Evolutionary conservation across 208 protist genomes (phyloP).

Genomic region (Trypanosoma scelopori): DNA sequence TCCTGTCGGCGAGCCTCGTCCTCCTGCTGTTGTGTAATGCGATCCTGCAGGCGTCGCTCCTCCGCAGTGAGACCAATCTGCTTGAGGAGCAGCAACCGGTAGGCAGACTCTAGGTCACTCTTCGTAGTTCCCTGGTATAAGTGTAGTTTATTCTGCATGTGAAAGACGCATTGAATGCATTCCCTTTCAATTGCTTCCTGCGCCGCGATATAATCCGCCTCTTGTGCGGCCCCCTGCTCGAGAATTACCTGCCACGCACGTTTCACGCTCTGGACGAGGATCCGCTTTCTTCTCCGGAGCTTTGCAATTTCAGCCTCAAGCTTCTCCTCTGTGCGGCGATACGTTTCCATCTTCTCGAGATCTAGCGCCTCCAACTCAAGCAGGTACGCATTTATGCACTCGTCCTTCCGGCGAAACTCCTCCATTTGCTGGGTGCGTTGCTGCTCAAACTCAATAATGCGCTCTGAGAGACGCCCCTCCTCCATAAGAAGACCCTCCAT

Average conservation of each 20-base stretch:
- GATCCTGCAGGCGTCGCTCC: conserved; percentile 12
- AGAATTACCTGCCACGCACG: conserved; percentile 33
- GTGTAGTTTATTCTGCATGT: conserved; percentile 27
- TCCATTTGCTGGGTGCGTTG: conserved; percentile 28
- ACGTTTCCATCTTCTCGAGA: conserved; percentile 39
- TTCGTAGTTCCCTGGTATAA: conserved; percentile 10
- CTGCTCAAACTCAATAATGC: conserved; percentile 38
- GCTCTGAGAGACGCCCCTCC: conserved; percentile 35
- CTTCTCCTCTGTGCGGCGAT: conserved; percentile 34
- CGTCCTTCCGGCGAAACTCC: conserved; percentile 41
- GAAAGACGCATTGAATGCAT: conserved; percentile 20
- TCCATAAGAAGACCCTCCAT: conserved; percentile 42
- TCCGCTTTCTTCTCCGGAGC: conserved; percentile 26
- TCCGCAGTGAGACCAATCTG: conserved; percentile 24
- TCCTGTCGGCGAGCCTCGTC: conserved; percentile 6
- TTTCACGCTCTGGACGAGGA: conserved; percentile 21
- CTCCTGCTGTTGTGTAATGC: conserved; percentile 2
- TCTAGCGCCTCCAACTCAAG: conserved; percentile 57
- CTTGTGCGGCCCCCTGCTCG: conserved; percentile 33
- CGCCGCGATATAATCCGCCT: conserved; percentile 31
- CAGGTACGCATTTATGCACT: conserved; percentile 45
- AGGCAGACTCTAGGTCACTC: conserved; percentile 24
- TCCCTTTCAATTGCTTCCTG: conserved; percentile 46
- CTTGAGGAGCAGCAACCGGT: conserved; percentile 24
- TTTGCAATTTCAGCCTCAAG: conserved; percentile 35